phyloP scores from a whole-genome alignment of 2,329 filamentous ascomycete species.

The Diplodia sapinea region DNA sequence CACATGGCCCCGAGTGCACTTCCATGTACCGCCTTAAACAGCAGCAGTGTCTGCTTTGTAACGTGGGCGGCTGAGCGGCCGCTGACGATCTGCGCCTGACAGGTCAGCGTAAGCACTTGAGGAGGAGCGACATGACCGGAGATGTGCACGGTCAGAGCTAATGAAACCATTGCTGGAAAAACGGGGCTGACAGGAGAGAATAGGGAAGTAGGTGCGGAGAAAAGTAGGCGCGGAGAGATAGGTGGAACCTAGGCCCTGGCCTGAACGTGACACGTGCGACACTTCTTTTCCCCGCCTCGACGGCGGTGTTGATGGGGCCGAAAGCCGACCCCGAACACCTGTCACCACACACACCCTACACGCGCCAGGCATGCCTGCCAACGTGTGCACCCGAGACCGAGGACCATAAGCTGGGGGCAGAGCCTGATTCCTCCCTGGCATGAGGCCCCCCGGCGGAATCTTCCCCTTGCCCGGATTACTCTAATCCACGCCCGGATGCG shows the following conservation, averaged over 20 bases:
- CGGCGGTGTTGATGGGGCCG: not conserved
- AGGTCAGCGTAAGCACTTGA: conserved; percentile 20
- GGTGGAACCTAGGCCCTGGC: not conserved
- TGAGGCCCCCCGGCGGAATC: conserved; percentile 21
- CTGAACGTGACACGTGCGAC: conserved; percentile 8
- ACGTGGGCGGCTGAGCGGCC: not conserved
- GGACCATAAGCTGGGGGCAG: conserved; percentile 12
- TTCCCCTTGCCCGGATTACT: conserved; percentile 13
- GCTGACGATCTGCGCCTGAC: conserved; percentile 1
- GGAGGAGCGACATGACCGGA: not conserved
- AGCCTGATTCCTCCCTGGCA: conserved; percentile 10
- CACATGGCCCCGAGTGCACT: not conserved
- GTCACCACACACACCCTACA: conserved; percentile 23
- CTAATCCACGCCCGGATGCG: conserved; percentile 6
- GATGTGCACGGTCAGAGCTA: not conserved
- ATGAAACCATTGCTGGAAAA: conserved; percentile 6
- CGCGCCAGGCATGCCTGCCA: conserved; percentile 2
- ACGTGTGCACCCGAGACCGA: conserved; percentile 19
- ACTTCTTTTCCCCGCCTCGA: not conserved
- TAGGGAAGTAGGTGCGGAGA: conserved; percentile 18
- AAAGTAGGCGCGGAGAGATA: conserved; percentile 17
- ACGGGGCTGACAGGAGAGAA: not conserved
- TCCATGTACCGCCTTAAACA: not conserved
- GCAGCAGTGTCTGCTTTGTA: not conserved
- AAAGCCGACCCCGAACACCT: conserved; percentile 20